Conservation (phyloP, 192 early-diverging fungal genomes). For the Coemansia sp. region DNA sequence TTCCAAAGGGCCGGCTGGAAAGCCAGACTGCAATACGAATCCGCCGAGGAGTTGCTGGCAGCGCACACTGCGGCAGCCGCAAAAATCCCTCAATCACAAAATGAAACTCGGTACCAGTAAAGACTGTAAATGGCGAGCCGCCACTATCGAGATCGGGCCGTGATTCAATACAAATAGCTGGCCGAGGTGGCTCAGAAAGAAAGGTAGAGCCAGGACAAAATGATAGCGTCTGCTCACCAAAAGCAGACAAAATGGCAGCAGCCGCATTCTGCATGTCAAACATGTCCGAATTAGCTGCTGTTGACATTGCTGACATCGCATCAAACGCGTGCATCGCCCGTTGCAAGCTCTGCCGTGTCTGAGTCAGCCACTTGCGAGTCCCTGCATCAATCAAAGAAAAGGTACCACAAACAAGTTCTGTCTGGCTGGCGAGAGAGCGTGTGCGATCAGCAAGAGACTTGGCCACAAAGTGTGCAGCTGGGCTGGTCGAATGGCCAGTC, state of each 20-base stretch:
- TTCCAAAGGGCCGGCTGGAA: constrained; percentile 21
- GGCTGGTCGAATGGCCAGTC: background rate
- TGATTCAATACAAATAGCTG: constrained; percentile 32
- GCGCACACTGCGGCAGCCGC: constrained; percentile 11
- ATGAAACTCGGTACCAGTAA: constrained; percentile 44
- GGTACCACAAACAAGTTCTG: background rate
- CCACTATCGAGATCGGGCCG: constrained; percentile 27
- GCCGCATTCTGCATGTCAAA: background rate
- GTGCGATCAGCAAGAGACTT: constrained; percentile 22
- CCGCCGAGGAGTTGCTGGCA: constrained; percentile 2
- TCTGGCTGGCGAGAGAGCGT: constrained; percentile 11
- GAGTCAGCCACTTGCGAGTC: background rate
- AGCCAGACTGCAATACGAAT: constrained; percentile 40
- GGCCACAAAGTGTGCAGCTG: constrained; percentile 8
- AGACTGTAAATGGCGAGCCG: constrained; percentile 18
- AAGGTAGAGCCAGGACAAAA: constrained; percentile 36
- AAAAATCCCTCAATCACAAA: constrained; percentile 47
- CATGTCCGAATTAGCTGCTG: background rate
- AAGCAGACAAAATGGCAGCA: background rate
- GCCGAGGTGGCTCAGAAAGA: constrained; percentile 24
- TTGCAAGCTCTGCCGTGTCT: background rate
- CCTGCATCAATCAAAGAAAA: background rate
- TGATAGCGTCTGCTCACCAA: background rate
- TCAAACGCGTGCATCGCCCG: background rate
- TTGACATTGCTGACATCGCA: too few relatives aligned